A percentile compares a stretch with the other conserved stretches of the same genome.
phyloP scores from a whole-genome alignment of 2,329 filamentous ascomycete species.

The Bipolaris cookei region DNA sequence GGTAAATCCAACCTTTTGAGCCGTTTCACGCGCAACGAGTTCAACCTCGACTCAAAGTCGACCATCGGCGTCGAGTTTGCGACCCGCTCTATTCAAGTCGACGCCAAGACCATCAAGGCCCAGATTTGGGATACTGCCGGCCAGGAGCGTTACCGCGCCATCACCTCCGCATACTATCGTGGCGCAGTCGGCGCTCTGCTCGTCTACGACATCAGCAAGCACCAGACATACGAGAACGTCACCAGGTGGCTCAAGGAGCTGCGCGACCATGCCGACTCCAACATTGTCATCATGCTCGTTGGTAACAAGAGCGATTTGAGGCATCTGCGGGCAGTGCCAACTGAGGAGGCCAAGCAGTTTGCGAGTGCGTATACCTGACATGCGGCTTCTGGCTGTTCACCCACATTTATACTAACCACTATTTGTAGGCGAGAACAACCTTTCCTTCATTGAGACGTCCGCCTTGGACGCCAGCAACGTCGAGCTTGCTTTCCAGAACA shows the following conservation, averaged over 20 bases:
- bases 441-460: constrained; percentile 99
- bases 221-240: constrained; percentile 99
- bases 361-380: constrained; percentile 70
- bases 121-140: constrained; percentile 99
- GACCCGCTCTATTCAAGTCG: constrained; percentile 97
- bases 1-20: constrained; percentile 99
- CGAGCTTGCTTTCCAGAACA: constrained; percentile 99
- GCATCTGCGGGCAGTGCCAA: constrained; percentile 94
- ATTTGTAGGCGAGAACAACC: constrained; percentile 84
- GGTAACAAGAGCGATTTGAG: constrained; percentile 99
- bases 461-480: constrained; percentile 99
- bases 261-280: constrained; percentile 95
- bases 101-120: constrained; percentile 99
- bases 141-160: constrained; percentile 98
- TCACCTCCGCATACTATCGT: constrained; percentile 98
- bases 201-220: constrained; percentile 99
- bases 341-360: constrained; percentile 97
- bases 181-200: constrained; percentile 96
- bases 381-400: neutral
- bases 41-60: constrained; percentile 99
- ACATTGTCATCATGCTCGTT: constrained; percentile 99
- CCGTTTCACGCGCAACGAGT: constrained; percentile 99
- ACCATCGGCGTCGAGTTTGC: constrained; percentile 99
- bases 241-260: constrained; percentile 99
- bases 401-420: constrained; percentile 2